phyloP scores from a whole-genome alignment of 2,329 filamentous ascomycete species.

The Aspergillus neotritici region DNA sequence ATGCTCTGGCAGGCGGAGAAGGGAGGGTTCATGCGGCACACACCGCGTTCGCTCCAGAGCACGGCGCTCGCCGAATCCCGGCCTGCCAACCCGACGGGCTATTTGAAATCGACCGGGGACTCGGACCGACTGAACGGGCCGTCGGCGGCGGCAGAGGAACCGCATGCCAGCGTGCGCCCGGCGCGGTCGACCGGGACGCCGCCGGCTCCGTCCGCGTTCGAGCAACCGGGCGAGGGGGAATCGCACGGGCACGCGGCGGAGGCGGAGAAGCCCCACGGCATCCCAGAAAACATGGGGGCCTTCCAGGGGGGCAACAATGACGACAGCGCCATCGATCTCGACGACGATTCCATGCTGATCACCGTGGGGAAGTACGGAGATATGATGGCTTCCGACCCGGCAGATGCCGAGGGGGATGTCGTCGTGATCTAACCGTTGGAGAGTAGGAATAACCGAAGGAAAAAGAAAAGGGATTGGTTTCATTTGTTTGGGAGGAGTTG shows the following conservation, averaged over 20 bases:
- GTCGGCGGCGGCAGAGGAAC: slow-evolving; percentile 15
- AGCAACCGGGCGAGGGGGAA: slow-evolving; percentile 13
- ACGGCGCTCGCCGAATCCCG: slow-evolving; percentile 13
- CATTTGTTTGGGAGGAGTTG: slow-evolving; percentile 26
- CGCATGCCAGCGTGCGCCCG: slow-evolving; percentile 12
- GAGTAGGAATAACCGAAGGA: no score
- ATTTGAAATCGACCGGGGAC: slow-evolving; percentile 16
- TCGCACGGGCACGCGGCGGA: slow-evolving; percentile 17
- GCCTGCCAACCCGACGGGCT: slow-evolving; percentile 14
- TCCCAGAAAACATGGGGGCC: slow-evolving; percentile 37
- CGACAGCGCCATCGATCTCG: slow-evolving; percentile 69
- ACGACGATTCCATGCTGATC: slow-evolving; percentile 40
- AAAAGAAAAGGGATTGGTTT: slow-evolving; percentile 16
- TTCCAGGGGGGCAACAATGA: slow-evolving; percentile 47
- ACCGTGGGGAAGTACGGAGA: slow-evolving; percentile 42
- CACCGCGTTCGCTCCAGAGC: slow-evolving; percentile 31
- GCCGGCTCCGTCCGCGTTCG: slow-evolving; percentile 6
- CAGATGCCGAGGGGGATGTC: slow-evolving; percentile 42
- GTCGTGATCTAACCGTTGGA: slow-evolving; percentile 43
- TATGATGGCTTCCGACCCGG: slow-evolving; percentile 42
- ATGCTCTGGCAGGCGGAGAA: slow-evolving; percentile 81
- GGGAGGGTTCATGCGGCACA: slow-evolving; percentile 72
- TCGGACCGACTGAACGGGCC: slow-evolving; percentile 11
- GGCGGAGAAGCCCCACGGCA: slow-evolving; percentile 42
- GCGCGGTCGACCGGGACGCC: slow-evolving; percentile 15